Percentiles rank a stretch among this genome's conserved stretches.
Conservation (phyloP, 2,329 filamentous ascomycete genomes). For the Aspergillus ruber region DNA sequence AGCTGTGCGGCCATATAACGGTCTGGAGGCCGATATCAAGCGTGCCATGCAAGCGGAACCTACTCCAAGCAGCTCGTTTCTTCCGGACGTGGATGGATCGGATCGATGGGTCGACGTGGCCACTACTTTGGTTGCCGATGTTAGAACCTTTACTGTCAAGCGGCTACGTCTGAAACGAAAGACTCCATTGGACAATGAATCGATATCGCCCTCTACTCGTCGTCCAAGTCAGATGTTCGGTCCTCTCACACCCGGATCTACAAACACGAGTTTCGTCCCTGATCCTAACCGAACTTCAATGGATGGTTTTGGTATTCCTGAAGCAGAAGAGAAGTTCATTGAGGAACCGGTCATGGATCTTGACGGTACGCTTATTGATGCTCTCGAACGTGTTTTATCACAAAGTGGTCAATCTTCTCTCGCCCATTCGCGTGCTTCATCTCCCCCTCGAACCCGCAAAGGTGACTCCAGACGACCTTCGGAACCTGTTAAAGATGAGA, state of each 20-base stretch:
- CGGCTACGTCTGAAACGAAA: conserved; percentile 49
- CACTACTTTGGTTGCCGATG: conserved; percentile 52
- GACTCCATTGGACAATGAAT: conserved; percentile 24
- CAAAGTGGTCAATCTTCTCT: conserved; percentile 38
- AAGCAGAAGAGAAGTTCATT: conserved; percentile 46
- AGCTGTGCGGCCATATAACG: conserved; percentile 49
- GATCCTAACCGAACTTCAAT: conserved; percentile 6
- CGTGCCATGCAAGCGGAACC: conserved; percentile 52
- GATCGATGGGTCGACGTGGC: conserved; percentile 53
- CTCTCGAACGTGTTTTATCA: conserved; percentile 50
- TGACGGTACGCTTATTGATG: conserved; percentile 52
- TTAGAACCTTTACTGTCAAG: conserved; percentile 49
- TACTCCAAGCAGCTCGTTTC: conserved; percentile 33
- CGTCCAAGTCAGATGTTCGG: conserved; percentile 20
- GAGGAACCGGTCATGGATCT: conserved; percentile 53
- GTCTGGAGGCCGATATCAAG: conserved; percentile 49
- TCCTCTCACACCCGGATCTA: conserved; percentile 14
- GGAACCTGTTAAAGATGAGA: conserved; percentile 21
- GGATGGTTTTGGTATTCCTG: conserved; percentile 17
- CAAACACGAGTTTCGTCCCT: conserved; percentile 22
- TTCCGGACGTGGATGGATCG: conserved; percentile 24
- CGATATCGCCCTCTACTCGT: conserved; percentile 16
- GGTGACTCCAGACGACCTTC: conserved; percentile 21
- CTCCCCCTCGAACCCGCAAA: conserved; percentile 31
- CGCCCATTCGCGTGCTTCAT: conserved; percentile 35